A percentile compares a stretch with the other conserved stretches of the same genome.
Evolutionary conservation across 495 filamentous ascomycete genomes (phyloP).

Genomic region (Penicillium ochrochloron): DNA sequence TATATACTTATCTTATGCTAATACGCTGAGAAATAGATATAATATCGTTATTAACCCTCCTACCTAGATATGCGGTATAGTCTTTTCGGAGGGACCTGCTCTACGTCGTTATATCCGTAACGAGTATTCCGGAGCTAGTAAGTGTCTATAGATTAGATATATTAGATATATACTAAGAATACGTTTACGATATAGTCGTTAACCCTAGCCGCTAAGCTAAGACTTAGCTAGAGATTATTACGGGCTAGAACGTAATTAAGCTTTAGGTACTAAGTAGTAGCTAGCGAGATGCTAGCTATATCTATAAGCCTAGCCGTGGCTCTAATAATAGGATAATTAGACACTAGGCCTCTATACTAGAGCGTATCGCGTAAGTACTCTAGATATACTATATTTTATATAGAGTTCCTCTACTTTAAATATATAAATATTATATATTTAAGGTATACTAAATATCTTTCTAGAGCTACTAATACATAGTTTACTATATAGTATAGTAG

Average conservation of each 20-base stretch:
- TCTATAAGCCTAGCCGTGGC: neutral
- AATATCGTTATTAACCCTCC: slow-evolving; percentile 1
- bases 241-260: slow-evolving; percentile 12
- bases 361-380: neutral
- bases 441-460: neutral
- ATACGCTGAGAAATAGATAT: no score
- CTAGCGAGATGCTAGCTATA: neutral
- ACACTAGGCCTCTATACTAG: neutral
- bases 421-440: neutral
- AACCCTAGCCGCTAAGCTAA: slow-evolving; percentile 3
- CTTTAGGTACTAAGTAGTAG: neutral
- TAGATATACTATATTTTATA: neutral
- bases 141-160: slow-evolving; percentile 5
- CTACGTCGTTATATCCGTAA: slow-evolving; percentile 8
- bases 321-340: neutral
- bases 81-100: neutral
- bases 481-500: neutral
- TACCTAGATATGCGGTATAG: neutral
- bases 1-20: neutral
- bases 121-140: slow-evolving; percentile 10
- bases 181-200: slow-evolving; percentile 1
- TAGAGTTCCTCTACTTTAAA: neutral
- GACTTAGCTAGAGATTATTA: neutral
- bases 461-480: neutral
- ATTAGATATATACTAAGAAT: neutral